Conservation (phyloP, 768 basidiomycete genomes). For the Cystobasidium onofrii region DNA sequence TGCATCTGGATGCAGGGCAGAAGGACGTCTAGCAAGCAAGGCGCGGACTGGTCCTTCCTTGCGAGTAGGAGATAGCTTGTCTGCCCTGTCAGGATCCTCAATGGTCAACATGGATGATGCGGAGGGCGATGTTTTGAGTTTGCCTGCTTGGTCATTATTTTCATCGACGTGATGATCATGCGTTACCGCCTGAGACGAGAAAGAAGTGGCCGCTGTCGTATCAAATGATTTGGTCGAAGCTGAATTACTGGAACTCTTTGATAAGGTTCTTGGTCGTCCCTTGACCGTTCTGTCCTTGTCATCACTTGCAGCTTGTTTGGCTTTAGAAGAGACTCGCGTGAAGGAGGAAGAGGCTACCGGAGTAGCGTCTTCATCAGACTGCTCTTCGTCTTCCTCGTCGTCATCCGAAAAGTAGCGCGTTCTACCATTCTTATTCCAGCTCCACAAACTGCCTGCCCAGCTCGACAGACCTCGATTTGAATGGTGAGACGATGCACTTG, state of each 20-base stretch:
- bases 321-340: not conserved
- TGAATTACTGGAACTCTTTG: not conserved
- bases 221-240: not conserved
- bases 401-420: not conserved
- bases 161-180: not conserved
- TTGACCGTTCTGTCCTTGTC: not conserved
- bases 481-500: slow-evolving; percentile 4
- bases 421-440: not conserved
- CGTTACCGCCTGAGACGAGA: not conserved
- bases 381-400: not conserved
- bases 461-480: not conserved
- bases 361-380: not conserved
- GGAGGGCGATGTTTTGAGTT: not conserved
- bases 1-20: slow-evolving; percentile 22
- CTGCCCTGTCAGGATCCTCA: not conserved
- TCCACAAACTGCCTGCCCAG: slow-evolving; percentile 24
- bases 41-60: not conserved
- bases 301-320: not conserved
- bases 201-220: not conserved
- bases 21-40: not conserved
- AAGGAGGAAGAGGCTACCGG: not conserved
- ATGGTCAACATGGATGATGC: not conserved
- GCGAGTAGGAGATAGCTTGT: not conserved
- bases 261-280: not conserved
- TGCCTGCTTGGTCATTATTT: not conserved